Base-by-base conservation (phyloP, 805 yeast species). In the Cyberlindnera americana region DNA sequence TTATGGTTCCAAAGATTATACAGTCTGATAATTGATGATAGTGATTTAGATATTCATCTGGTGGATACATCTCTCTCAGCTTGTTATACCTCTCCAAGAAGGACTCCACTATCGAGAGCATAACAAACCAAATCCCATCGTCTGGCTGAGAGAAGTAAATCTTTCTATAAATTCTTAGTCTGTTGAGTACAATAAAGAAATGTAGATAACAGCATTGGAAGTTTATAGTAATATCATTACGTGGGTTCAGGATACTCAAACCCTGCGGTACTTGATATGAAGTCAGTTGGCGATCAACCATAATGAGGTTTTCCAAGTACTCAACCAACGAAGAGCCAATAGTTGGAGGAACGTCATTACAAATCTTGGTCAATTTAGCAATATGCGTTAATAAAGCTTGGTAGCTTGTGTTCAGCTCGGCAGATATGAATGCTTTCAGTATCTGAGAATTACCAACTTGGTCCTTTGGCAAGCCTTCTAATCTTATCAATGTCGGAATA, bases 341-440 rank as follows among this genome's bases (percentile, higher is more conserved):
- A 1, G 41, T 19, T 8, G 48, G 18, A 18, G 57, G 51, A 3
- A 46, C 35, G 5, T 44, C 54, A 30, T 53, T 53, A 19, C 44
- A 41, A 2, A 51, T 38, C 35, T 47, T 49, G 18, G 54, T 51
- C 7, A 53, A 22, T 16, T 42, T 47, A 11, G 53, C 53, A 29
- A 53, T 30, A 25, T 49, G 49, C 3, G 55, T 50, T 9, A 47
- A 27, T 4, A 46, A 32, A 3, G 55, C 37, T 14, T 52, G 44
- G 25, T 45, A 49, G 10, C 38, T 42, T 4, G 43, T 44, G 31
- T 16, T 34, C 14, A 38, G 38, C 21, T 52, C 54, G 3, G 53
- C 56, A 16, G 52, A 44, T 15, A 52, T 47, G 38, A 52, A 52
- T 1, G 54, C 56, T 34, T 52, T 52, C 8, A 52, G 30, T 18